Evolutionary conservation across 169 alveolate genomes (phyloP), one percentile per base, ranked within the genome.

Genomic region (Plasmodium vivax): DNA sequence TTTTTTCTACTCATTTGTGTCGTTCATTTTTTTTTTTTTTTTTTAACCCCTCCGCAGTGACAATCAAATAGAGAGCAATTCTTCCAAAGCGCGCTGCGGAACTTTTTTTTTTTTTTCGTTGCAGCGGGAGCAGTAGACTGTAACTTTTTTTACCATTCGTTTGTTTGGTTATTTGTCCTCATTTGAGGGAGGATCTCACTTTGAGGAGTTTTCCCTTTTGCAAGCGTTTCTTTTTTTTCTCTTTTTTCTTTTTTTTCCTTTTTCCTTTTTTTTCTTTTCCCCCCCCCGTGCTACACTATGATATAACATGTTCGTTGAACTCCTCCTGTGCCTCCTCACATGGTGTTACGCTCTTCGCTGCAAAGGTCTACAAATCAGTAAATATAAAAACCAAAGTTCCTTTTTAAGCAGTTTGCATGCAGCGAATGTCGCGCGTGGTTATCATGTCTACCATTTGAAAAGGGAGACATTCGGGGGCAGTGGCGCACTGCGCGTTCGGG

Each of bases 231-330:
- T 47, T 47, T 14, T 23, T 47, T 82, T 82, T 51, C 19, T 5
- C 0, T 51, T 82, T 3, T 47, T 82, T 47, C 8, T 0, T 34
- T 82, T 82, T 45, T 2, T 27, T 30, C 47, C 32, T 12, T 62
- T 14, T 30, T 30, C 62, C 8, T 19, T 14, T 36, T 16, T 43
- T 82, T n/a, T 19, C 6, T 16, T n/a, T 36, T 34, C 8, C n/a
- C 16, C 23, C 36, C 79, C 62, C 7, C 38, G 38, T 9, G 38
- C 19, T 85, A 12, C 36, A 75, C 58, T 30, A 51, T 73, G 84
- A 12, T 27, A 74, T 85, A 85, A 73, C 75, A 85, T 85, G 93
- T 85, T 73, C 80, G 72, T 85, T 85, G 93, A 45, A 85, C 9
- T 72, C n/a, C 79, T 19, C 16, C 56, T 43, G 10, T 85, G 23